Base-by-base conservation (phyloP, 345 rosid genomes). In the Populus euphratica region DNA sequence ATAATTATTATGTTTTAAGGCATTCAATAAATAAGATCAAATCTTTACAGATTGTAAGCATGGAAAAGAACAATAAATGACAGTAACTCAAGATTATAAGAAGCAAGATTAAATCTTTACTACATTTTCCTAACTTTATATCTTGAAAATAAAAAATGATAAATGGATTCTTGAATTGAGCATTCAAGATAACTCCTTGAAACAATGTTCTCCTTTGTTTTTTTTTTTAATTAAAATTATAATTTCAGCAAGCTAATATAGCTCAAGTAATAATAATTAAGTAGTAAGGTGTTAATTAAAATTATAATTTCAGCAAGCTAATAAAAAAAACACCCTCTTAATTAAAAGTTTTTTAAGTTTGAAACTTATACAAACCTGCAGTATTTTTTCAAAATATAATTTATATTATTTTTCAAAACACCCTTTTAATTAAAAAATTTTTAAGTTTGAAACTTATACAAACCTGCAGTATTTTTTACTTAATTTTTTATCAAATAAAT, bases 391-490 rank as follows among this genome's bases (percentile, higher is more conserved):
- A n/a, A n/a, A n/a, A n/a, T n/a, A n/a, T 33, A 0, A 33, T 33
- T 33, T 33, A 33, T 33, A 33, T 33, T 33, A 33, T 33, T 33
- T 0, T 33, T 3, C 0, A 33, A 33, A 0, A 33, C 35, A 33
- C 0, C 0, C 0, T 3, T 0, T 33, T 0, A 33, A 33, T 0
- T 33, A 0, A 33, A 33, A 33, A 0, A 0, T 0, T 0, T 33
- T 33, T 33, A 0, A 33, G 0, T 5, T 33, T 33, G 5, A 33
- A 33, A 33, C 0, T 33, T 33, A 3, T 5, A 33, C 0, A 33
- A 0, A 4, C 0, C 0, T 0, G 5, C 5, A 33, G 0, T 33
- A 33, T 0, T 0, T 4, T 33, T 4, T 33, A 5, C 0, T 33
- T 33, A 33, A 3, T 33, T 33, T 33, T 33, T 33, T 33, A 33